These are phyloP conservation scores for Clarkia xantiana DNA, from an alignment of 345 rosid genomes.

Conservation along the genomic window DNA sequence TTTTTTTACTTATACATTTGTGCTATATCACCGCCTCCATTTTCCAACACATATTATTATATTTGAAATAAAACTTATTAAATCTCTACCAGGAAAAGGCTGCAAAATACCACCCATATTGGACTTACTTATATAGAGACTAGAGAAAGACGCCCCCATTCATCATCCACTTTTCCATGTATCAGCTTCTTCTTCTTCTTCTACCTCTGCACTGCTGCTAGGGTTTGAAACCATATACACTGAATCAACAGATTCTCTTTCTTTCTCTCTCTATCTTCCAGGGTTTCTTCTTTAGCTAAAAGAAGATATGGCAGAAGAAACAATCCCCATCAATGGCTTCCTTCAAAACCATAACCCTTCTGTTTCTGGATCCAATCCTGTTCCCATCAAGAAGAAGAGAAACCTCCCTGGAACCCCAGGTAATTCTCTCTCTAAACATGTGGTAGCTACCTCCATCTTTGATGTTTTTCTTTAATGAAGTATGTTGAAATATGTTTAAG, in stretches of 20 bases:
- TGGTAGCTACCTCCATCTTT: not conserved
- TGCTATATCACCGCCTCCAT: conserved; percentile 4
- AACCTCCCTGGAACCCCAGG: conserved; percentile 98
- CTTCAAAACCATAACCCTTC: conserved; percentile 2
- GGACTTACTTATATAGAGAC: too few relatives aligned
- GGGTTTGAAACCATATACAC: not conserved
- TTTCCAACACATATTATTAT: too few relatives aligned
- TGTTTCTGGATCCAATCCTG: conserved; percentile 1
- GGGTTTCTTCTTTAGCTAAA: not conserved
- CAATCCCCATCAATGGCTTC: conserved; percentile 3
- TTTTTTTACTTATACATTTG: too few relatives aligned
- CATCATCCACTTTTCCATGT: too few relatives aligned
- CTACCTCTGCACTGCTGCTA: too few relatives aligned
- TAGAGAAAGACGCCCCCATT: too few relatives aligned
- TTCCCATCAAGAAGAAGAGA: conserved; percentile 65
- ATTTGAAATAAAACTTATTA: too few relatives aligned
- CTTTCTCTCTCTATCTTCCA: not conserved
- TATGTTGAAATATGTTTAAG: too few relatives aligned
- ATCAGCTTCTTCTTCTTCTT: too few relatives aligned
- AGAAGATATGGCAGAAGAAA: conserved; percentile 6
- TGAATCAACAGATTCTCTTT: conserved; percentile 1
- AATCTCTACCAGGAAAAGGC: too few relatives aligned
- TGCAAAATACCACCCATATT: too few relatives aligned
- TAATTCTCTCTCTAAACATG: conserved; percentile 6
- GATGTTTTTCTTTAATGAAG: not conserved